Evolutionary conservation across 1,139 yeast genomes (phyloP).

Genomic region (Candida gigantensis): DNA sequence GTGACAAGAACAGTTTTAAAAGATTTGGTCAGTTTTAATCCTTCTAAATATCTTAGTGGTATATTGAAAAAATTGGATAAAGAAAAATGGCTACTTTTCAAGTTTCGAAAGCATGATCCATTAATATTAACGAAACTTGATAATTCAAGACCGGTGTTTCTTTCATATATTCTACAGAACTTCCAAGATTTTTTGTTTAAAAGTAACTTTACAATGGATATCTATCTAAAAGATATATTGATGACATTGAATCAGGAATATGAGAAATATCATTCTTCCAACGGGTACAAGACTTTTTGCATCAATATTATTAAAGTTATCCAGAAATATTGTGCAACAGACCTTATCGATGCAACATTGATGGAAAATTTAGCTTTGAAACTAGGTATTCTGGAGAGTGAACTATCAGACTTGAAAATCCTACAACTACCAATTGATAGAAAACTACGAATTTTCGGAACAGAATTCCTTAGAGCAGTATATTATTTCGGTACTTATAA

Average conservation of each 20-base stretch:
- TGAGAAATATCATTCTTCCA: conserved; percentile 26
- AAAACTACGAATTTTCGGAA: conserved; percentile 28
- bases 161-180: conserved; percentile 22
- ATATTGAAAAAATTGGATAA: conserved; percentile 24
- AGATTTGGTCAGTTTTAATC: conserved; percentile 26
- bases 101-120: conserved; percentile 20
- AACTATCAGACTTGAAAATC: conserved; percentile 30
- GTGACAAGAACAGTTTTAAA: conserved; percentile 24
- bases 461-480: conserved; percentile 28
- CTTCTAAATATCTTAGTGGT: conserved; percentile 27
- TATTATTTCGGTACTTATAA: conserved; percentile 22
- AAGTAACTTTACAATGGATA: no score
- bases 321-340: conserved; percentile 23
- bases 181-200: no score
- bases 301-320: conserved; percentile 26
- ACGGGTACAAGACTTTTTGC: conserved; percentile 32
- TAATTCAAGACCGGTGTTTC: conserved; percentile 23
- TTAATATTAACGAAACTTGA: conserved; percentile 21
- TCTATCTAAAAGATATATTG: conserved; percentile 26
- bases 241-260: conserved; percentile 30
- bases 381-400: conserved; percentile 31
- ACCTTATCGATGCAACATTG: conserved; percentile 17
- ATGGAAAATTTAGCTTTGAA: conserved; percentile 28
- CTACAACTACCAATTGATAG: conserved; percentile 23
- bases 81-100: conserved; percentile 20